Conservation (phyloP, 2,329 filamentous ascomycete genomes). For the Aspergillus persii region DNA sequence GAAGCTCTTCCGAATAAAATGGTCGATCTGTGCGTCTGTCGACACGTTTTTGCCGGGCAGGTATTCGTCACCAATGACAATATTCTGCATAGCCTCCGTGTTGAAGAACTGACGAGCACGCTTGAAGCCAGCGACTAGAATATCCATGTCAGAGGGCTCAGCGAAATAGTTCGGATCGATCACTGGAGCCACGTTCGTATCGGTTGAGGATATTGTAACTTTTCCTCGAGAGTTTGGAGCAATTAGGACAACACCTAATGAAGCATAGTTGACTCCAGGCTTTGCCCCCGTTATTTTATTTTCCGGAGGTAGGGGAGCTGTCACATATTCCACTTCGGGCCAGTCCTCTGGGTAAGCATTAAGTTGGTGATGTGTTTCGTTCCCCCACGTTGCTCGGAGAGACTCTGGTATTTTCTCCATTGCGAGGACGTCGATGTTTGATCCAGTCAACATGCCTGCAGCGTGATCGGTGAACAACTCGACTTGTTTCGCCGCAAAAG, state of each 20-base stretch:
- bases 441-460: slow-evolving; percentile 7
- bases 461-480: neutral
- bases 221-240: slow-evolving; percentile 45
- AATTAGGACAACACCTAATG: slow-evolving; percentile 19
- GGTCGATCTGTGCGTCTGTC: neutral
- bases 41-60: neutral
- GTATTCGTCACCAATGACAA: neutral
- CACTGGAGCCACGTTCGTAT: slow-evolving; percentile 32
- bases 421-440: slow-evolving; percentile 23
- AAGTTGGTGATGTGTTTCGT: neutral
- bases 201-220: slow-evolving; percentile 35
- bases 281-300: slow-evolving; percentile 14
- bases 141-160: neutral
- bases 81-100: neutral
- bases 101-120: neutral
- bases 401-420: slow-evolving; percentile 33
- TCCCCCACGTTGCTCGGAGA: slow-evolving; percentile 9
- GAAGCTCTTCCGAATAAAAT: neutral
- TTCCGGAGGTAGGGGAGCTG: slow-evolving; percentile 24
- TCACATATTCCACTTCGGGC: slow-evolving; percentile 38
- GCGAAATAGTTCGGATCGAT: neutral
- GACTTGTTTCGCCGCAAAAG: slow-evolving; percentile 13
- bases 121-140: neutral
- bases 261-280: slow-evolving; percentile 23
- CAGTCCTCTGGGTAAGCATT: slow-evolving; percentile 29